phyloP scores from a whole-genome alignment of 176 grass and related monocot species.

The Oryza meridionalis region DNA sequence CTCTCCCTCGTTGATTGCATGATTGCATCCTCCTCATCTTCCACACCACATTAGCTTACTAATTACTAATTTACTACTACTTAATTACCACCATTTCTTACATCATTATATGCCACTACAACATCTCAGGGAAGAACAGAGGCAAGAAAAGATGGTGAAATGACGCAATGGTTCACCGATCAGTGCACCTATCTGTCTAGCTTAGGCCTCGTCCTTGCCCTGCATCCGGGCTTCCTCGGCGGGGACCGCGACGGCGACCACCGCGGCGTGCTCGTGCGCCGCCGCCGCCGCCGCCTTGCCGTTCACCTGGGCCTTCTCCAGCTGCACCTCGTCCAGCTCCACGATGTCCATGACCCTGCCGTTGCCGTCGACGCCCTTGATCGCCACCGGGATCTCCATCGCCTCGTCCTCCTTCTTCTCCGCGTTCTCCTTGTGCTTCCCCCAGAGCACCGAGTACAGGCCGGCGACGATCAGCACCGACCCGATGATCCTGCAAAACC shows the following conservation, averaged over 20 bases:
- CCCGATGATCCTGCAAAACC: constrained; percentile 68
- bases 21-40: constrained; percentile 34
- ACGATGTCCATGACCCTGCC: constrained; percentile 62
- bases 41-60: constrained; percentile 10
- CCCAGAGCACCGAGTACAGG: constrained; percentile 95
- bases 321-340: constrained; percentile 70
- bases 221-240: constrained; percentile 56
- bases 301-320: constrained; percentile 77
- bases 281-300: constrained; percentile 49
- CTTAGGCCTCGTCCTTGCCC: constrained; percentile 43
- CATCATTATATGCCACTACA: constrained; percentile 12
- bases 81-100: constrained; percentile 10
- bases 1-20: constrained; percentile 31
- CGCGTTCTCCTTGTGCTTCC: constrained; percentile 85
- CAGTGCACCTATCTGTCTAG: not conserved
- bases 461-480: constrained; percentile 76
- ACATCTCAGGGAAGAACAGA: constrained; percentile 15
- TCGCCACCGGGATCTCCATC: constrained; percentile 66
- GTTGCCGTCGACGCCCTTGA: constrained; percentile 67
- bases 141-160: not conserved
- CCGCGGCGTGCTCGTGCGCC: constrained; percentile 27
- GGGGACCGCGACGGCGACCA: constrained; percentile 44
- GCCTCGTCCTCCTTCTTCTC: constrained; percentile 71
- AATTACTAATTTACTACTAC: constrained; percentile 16
- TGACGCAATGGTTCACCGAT: constrained; percentile 29